phyloP scores from a whole-genome alignment of 164 flowering plant genomes.

The Stephania japonica region DNA sequence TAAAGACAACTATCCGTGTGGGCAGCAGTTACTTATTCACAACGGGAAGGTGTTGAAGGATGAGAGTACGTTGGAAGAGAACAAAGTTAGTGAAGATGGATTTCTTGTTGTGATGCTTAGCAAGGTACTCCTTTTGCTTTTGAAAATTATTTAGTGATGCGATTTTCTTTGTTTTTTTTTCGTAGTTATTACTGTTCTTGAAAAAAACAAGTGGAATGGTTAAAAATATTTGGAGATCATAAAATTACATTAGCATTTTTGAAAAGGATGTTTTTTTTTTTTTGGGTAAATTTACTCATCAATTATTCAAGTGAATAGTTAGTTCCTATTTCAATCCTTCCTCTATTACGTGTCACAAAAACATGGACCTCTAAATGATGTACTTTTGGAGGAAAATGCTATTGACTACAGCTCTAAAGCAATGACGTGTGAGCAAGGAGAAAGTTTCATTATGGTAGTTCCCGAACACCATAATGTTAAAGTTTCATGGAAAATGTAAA shows the following conservation, averaged over 20 bases:
- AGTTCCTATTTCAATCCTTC: neutral
- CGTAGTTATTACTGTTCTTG: neutral
- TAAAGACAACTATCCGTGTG: constrained; percentile 92
- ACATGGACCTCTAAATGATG: neutral
- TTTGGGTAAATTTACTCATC: neutral
- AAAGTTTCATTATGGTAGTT: neutral
- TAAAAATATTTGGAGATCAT: neutral
- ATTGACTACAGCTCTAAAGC: neutral
- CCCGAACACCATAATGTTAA: neutral
- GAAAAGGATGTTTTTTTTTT: neutral
- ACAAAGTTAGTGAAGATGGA: constrained; percentile 90
- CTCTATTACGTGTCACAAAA: neutral
- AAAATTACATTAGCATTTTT: neutral
- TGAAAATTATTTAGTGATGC: neutral
- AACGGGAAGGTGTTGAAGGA: constrained; percentile 98
- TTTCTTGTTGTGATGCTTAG: constrained; percentile 99
- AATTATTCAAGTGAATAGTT: neutral
- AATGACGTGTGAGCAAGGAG: neutral
- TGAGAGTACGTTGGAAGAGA: constrained; percentile 84
- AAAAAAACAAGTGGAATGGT: neutral
- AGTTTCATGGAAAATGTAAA: neutral
- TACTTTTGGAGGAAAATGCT: neutral
- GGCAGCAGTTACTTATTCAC: constrained; percentile 87
- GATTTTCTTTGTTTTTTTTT: neutral
- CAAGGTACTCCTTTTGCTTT: constrained; percentile 46